A percentile compares a stretch with the other conserved stretches of the same genome.
phyloP scores from a whole-genome alignment of 1,284 basidiomycete species.

The Albatrellus sp. region DNA sequence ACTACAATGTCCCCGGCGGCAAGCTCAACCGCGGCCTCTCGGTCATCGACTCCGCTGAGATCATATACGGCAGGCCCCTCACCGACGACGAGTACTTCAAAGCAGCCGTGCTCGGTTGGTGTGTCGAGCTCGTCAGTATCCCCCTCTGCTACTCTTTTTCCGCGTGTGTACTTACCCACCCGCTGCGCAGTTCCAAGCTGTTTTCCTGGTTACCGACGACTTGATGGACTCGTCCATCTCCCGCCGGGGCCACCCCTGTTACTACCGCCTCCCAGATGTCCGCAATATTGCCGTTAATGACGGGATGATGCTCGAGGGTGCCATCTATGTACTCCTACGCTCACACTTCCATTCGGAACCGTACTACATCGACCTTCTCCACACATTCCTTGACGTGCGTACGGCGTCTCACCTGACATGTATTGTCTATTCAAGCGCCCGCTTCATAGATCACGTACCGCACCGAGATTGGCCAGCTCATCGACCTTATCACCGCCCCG shows the following conservation, averaged over 20 bases:
- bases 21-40: conserved; percentile 96
- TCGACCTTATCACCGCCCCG: conserved; percentile 92
- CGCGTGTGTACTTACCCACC: not conserved
- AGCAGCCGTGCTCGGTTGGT: conserved; percentile 90
- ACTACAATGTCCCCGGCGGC: conserved; percentile 92
- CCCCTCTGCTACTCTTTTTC: not conserved
- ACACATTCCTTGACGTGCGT: conserved; percentile 76
- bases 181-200: conserved; percentile 75
- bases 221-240: conserved; percentile 96
- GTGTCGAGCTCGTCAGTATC: conserved; percentile 77
- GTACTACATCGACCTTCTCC: conserved; percentile 83
- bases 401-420: not conserved
- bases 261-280: conserved; percentile 74
- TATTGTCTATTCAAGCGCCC: conserved; percentile 6
- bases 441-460: conserved; percentile 74
- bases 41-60: conserved; percentile 88
- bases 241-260: conserved; percentile 93
- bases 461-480: conserved; percentile 92
- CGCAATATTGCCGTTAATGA: conserved; percentile 94
- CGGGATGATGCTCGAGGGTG: conserved; percentile 89
- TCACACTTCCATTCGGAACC: conserved; percentile 74
- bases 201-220: conserved; percentile 96
- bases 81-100: conserved; percentile 81
- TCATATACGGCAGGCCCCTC: conserved; percentile 61
- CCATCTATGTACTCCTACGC: conserved; percentile 88